Conservation (phyloP, 2,329 filamentous ascomycete genomes). For the Trichoderma guizhouense region DNA sequence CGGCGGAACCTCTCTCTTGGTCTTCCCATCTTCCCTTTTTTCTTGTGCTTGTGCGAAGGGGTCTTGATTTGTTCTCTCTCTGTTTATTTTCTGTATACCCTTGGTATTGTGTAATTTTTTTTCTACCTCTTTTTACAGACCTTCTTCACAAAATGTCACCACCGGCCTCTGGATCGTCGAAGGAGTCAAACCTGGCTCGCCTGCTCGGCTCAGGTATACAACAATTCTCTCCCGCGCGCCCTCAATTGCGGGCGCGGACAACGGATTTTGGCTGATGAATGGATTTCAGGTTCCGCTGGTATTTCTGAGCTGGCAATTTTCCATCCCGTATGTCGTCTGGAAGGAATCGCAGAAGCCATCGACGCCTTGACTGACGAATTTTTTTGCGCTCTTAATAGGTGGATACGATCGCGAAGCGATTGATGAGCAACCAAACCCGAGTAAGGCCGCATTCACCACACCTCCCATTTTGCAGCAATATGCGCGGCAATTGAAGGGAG, state of each 20-base stretch:
- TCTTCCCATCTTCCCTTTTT: not conserved
- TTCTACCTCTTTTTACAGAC: conserved; percentile 22
- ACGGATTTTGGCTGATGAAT: not conserved
- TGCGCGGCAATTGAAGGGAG: not conserved
- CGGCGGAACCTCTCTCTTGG: not conserved
- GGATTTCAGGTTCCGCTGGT: conserved; percentile 71
- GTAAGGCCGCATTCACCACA: conserved; percentile 50
- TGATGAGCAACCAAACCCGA: conserved; percentile 92
- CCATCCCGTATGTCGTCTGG: conserved; percentile 64
- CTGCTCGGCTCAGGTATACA: conserved; percentile 81
- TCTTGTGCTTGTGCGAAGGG: not conserved
- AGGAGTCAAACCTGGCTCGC: conserved; percentile 84
- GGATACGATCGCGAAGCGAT: conserved; percentile 95
- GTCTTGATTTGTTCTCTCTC: conserved; percentile 1
- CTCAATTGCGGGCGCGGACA: not conserved
- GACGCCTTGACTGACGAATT: not conserved
- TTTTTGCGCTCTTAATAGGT: conserved; percentile 53
- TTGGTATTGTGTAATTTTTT: not conserved
- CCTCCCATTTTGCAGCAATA: not conserved
- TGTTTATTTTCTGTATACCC: not conserved
- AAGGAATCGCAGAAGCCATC: not conserved
- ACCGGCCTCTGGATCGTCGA: conserved; percentile 53
- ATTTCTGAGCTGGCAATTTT: conserved; percentile 92
- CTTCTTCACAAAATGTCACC: conserved; percentile 54
- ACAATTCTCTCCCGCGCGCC: not conserved